Base-by-base conservation (phyloP, 2,329 filamentous ascomycete genomes). In the Fusarium sp. region DNA sequence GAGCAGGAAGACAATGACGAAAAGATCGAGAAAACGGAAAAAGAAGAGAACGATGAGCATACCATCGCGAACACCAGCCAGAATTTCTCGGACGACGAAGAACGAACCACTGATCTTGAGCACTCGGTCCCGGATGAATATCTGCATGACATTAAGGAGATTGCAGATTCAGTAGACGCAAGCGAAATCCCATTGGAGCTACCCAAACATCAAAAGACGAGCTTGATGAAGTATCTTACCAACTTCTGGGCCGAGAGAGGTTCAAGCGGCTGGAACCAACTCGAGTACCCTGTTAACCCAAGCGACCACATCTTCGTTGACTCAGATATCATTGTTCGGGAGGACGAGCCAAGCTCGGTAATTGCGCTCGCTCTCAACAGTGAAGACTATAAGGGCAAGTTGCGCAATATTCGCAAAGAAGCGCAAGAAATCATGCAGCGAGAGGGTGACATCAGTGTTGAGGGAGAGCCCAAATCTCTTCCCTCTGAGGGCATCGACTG, bases 211-310 rank as follows among this genome's bases (percentile, higher is more conserved):
- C 93, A 98, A 77, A 96, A 95, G 79, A 94, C 90, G 60, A 98
- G 94, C 47, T 84, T 98, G 70, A 92, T 99, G 88, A 97, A 97
- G 77, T 94, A 98, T 83, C 86, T 99, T 47, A 96, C 94, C 18
- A 98, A 95, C 75, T 99, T 99, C 80, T 99, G 96, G 96, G 97
- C 96, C 4, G 97, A 99, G 80, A 89, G 96, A 55, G 98, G 96
- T 49, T 93, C 97, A 25, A 98, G 94, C 78, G 94, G 95, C 40
- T 99, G 96, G 96, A 88, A 92, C 8, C 89, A 92, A 23, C 86
- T 99, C 21, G 96, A 99, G 57, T 99, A 99, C 75, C 97, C 97
- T 5, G 87, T 98, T 68, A 92, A 89, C 70, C 85, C 91, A 47
- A 93, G 91, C 18, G 96, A 99, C 78, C 96, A 99, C 78, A 94